Base-by-base conservation (phyloP, 306 rosid species). In the Lagenaria siceraria region DNA sequence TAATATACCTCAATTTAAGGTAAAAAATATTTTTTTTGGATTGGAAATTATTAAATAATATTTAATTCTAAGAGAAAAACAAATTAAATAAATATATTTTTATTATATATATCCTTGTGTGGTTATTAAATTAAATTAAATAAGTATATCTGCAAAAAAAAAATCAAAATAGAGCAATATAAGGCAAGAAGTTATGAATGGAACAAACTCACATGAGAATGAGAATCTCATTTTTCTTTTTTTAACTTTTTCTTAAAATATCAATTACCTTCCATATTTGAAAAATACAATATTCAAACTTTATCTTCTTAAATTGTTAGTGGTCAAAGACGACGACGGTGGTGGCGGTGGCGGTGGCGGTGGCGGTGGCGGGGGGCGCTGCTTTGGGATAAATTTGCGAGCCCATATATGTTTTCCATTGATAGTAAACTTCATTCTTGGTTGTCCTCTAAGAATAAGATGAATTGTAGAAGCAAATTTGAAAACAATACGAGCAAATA, bases 341-440 rank as follows among this genome's bases (percentile, higher is more conserved):
- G 54, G 7, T 9, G 24, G 4, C 17, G 17, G 1, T 1, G 31
- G 2, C 31, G 51, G 29, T 0, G 46, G 25, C 0, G 74, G 25
- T 1, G 54, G 35, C 2, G 12, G 58, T 2, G 58, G 58, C 4
- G 53, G 5, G n/a, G 5, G 55, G 0, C 17, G 54, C n/a, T 22
- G 56, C 52, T 83, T 92, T 0, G 97, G 92, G 21, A 87, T 88
- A 63, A 85, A 93, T 51, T 84, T 89, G 13, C 97, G 25, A 11
- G 87, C 91, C 93, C 98, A 93, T 0, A 88, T 89, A 52, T 93
- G 93, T 75, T 91, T 93, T 6, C 96, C 96, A 60, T 87, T 89
- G 77, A 93, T 91, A 2, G 86, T 70, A 56, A 87, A 91, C 40
- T 91, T 93, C 4, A 76, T 92, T 31, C 83, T 91, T 0, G 10